phyloP scores from a whole-genome alignment of 495 filamentous ascomycete genomes.

The Choiromyces venosus region DNA sequence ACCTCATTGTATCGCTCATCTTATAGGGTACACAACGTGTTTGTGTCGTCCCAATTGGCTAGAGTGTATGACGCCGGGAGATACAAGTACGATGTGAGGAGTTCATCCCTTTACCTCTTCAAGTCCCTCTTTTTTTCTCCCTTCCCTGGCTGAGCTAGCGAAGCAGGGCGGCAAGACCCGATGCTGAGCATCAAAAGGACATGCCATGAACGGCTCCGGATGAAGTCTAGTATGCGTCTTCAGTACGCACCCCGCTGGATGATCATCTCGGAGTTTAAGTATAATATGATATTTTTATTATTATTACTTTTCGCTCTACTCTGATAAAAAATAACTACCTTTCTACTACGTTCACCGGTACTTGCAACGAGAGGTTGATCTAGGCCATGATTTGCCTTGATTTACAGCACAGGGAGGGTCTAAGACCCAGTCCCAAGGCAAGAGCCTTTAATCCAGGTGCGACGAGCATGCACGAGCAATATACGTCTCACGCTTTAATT shows the following conservation, averaged over 20 bases:
- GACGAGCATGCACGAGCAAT: neutral
- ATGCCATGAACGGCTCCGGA: neutral
- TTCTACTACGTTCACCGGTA: neutral
- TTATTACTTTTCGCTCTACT: neutral
- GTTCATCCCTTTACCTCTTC: neutral
- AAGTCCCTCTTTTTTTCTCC: neutral
- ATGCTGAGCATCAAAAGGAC: neutral
- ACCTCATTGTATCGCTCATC: slow-evolving; percentile 1
- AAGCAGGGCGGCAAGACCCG: neutral
- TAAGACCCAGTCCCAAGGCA: neutral
- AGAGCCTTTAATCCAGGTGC: neutral
- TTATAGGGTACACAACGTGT: neutral
- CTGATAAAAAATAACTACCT: neutral
- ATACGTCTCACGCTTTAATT: neutral
- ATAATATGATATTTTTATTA: neutral
- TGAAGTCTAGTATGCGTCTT: neutral
- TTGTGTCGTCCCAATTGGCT: neutral
- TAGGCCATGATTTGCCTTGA: neutral
- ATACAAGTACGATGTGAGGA: neutral
- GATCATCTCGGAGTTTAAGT: neutral
- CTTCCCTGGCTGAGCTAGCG: neutral
- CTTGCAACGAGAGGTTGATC: neutral
- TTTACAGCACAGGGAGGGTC: neutral
- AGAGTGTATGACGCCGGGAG: neutral
- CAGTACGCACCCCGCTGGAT: neutral